These are phyloP conservation scores for Cyberlindnera maritima DNA, from an alignment of 805 yeast species.

Conservation along the genomic window DNA sequence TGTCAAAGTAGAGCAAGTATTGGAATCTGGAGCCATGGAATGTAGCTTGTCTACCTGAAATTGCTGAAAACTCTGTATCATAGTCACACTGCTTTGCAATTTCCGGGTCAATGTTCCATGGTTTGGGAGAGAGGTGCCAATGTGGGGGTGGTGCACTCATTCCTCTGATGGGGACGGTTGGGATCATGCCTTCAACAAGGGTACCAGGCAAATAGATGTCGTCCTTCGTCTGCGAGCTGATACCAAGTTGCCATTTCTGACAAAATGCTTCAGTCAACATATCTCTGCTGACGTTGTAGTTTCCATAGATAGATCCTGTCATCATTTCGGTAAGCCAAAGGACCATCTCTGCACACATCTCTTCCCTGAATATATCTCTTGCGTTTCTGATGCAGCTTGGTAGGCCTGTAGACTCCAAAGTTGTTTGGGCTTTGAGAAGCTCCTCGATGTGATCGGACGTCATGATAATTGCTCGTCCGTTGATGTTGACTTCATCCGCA, in stretches of 20 bases:
- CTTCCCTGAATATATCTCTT: constrained; percentile 74
- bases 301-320: constrained; percentile 49
- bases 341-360: constrained; percentile 70
- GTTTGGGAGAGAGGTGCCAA: constrained; percentile 39
- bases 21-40: constrained; percentile 42
- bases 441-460: constrained; percentile 50
- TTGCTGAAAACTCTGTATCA: constrained; percentile 17
- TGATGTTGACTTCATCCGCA: constrained; percentile 54
- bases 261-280: constrained; percentile 57
- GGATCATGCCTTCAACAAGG: constrained; percentile 18
- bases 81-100: constrained; percentile 49
- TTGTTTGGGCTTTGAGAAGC: constrained; percentile 51
- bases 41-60: not conserved
- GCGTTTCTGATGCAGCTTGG: constrained; percentile 63
- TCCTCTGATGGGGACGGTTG: constrained; percentile 5
- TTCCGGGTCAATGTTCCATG: constrained; percentile 46
- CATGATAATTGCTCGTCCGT: constrained; percentile 70
- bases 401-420: constrained; percentile 60
- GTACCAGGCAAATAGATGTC: constrained; percentile 6
- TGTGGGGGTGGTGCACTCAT: constrained; percentile 15
- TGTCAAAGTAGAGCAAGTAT: constrained; percentile 53
- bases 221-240: constrained; percentile 17
- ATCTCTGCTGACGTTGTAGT: constrained; percentile 45
- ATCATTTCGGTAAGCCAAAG: constrained; percentile 63
- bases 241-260: constrained; percentile 60